Evolutionary conservation across 2,329 filamentous ascomycete genomes (phyloP), one percentile per base, ranked within the genome.

Genomic region (Cercospora brassicicola): DNA sequence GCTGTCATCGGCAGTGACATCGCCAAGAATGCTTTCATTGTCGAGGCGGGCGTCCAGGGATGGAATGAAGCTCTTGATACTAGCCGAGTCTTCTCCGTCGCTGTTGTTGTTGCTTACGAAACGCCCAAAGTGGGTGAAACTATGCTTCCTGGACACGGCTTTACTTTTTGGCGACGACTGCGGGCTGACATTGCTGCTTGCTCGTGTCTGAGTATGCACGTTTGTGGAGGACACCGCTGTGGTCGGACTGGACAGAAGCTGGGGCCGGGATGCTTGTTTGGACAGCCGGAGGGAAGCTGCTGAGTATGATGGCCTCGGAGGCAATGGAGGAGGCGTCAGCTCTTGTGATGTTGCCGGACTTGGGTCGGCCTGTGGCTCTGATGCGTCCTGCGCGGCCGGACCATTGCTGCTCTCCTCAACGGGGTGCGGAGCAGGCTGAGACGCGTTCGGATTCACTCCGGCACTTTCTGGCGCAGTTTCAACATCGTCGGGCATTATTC

Each of bases 151-250:
- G 18, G 81, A 81, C n/a, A 79, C 68, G 62, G 76, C 67, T 73
- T 77, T 62, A 60, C 74, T 77, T 9, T 68, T 67, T 1, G 75
- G 74, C 33, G 76, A 77, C 7, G 75, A 76, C 8, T 65, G 67
- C 1, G 63, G 60, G 33, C 70, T 64, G 3, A 69, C 72, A 51
- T 67, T 48, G 69, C 67, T 60, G 26, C 92, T 91, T 10, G 88
- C 88, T 70, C 91, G 90, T 1, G 89, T 89, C 60, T 94, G 84
- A 0, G 91, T 92, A 73, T 92, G 90, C 65, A 94, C 90, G 72
- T 94, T 93, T 69, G 93, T 86, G 15, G 92, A 86, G 0, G 93
- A 94, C 13, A 98, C 77, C 9, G 93, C 93, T 0, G 93, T 97
- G 3, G 94, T 97, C 59, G 94, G 88, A 67, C 88, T 89, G 1